Conservation (phyloP, 495 filamentous ascomycete genomes). For the Hypoxylon rickii region DNA sequence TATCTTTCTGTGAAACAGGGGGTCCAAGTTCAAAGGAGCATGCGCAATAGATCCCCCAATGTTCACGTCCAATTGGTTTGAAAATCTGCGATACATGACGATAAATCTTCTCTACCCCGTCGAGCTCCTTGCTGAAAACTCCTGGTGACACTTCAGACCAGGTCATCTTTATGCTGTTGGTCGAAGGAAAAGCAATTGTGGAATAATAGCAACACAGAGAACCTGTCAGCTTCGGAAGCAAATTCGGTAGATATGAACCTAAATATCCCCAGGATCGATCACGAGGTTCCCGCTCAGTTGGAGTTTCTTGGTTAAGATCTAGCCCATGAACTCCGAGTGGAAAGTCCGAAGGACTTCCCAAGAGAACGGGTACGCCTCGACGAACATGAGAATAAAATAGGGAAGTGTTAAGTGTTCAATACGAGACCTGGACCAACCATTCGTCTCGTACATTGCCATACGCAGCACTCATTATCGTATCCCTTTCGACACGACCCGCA, state of each 20-base stretch:
- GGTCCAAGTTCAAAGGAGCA: constrained; percentile 5
- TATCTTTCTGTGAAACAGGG: background rate
- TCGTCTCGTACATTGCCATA: no score
- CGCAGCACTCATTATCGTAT: no score
- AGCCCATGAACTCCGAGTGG: background rate
- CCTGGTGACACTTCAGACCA: constrained; percentile 14
- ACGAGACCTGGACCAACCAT: background rate
- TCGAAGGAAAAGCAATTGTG: background rate
- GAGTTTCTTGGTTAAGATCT: background rate
- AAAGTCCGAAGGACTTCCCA: background rate
- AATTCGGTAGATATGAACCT: background rate
- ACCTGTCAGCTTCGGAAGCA: background rate
- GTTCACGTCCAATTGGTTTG: constrained; percentile 6
- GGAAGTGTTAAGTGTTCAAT: background rate
- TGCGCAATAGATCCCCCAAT: constrained; percentile 6
- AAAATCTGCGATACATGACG: background rate
- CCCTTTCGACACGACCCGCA: no score
- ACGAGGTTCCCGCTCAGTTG: background rate
- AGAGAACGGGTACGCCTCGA: background rate
- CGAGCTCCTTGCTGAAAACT: constrained; percentile 5
- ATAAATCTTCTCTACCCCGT: constrained; percentile 10
- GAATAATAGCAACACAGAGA: background rate
- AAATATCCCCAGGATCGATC: background rate
- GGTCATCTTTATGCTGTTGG: background rate
- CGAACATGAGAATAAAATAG: background rate